Base-by-base conservation (phyloP, 768 basidiomycete genomes). In the Termitomyces sp. region DNA sequence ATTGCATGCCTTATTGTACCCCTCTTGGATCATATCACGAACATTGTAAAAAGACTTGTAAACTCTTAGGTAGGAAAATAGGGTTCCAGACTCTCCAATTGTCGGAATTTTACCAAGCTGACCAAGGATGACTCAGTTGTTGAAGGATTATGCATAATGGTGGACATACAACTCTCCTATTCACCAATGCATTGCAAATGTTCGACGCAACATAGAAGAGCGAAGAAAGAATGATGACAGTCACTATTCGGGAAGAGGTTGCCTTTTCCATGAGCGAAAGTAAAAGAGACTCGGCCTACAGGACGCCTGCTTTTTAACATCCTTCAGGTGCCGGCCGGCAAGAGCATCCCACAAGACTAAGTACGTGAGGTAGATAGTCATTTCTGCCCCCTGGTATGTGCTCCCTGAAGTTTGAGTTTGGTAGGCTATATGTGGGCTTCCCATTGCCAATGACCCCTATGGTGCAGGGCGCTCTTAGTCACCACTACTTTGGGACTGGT, bases 51-150 rank as follows among this genome's bases (percentile, higher is more conserved):
- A 44, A 37, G 58, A 70, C 15, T 61, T 59, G 10, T 65, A 44
- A 5, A 67, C 73, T 1, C 67, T 66, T 10, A 66, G 28, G 45
- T 70, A 74, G 1, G 74, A 74, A 3, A 67, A 57, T 15, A 75
- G 26, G 1, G 65, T 58, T 6, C 68, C 69, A n/a, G 70, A 65
- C 2, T 61, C 66, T 17, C 73, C 73, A 23, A 74, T 51, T 9
- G 70, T 62, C 7, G 74, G 74, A 38, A 75, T 68, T 11, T 57
- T 48, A 19, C 44, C 44, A 30, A 67, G 33, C 66, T 67, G 21
- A 10, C 2, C n/a, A 17, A 57, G 48, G 28, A 53, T 28, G 1
- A 50, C n/a, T 15, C 5, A 15, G 26, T 23, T 23, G 10, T 8
- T 8, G 15, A 50, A 50, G 3, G 4, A 4, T 35, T 12, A 35